Conservation (phyloP, 768 basidiomycete genomes). For the Tulasnella sp. region DNA sequence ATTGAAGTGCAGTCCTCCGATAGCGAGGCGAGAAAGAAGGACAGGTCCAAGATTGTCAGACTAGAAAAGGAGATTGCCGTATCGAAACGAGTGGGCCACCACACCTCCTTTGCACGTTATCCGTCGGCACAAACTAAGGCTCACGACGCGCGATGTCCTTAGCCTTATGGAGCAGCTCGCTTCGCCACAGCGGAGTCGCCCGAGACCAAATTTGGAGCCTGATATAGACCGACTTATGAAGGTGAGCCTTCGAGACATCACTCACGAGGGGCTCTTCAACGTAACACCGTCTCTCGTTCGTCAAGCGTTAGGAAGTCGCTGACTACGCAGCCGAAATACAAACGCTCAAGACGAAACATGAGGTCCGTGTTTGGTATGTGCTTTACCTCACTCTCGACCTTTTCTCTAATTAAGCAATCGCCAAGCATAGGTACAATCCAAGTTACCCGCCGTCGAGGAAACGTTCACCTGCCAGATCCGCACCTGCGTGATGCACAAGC, state of each 20-base stretch:
- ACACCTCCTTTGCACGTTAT: background rate
- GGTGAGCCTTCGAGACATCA: background rate
- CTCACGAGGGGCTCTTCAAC: background rate
- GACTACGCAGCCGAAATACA: constrained; percentile 4
- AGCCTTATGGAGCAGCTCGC: background rate
- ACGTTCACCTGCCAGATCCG: constrained; percentile 18
- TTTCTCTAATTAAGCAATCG: too few relatives aligned
- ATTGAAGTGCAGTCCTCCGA: background rate
- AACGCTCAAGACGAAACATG: constrained; percentile 3
- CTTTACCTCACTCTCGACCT: too few relatives aligned
- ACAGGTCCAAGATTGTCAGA: background rate
- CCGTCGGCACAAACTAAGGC: background rate
- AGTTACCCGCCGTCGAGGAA: background rate
- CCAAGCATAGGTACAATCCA: background rate
- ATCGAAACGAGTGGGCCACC: background rate
- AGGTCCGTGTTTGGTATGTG: background rate
- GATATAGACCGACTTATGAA: background rate
- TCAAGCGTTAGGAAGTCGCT: background rate
- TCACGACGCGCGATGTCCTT: background rate
- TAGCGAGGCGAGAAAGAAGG: background rate
- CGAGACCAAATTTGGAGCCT: background rate
- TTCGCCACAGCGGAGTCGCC: background rate
- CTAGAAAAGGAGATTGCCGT: constrained; percentile 5
- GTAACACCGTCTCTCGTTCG: background rate
- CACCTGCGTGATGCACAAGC: constrained; percentile 13